These are phyloP conservation scores for Teunomyces tritomae DNA, from an alignment of 805 yeast genomes.

Conservation along the genomic window DNA sequence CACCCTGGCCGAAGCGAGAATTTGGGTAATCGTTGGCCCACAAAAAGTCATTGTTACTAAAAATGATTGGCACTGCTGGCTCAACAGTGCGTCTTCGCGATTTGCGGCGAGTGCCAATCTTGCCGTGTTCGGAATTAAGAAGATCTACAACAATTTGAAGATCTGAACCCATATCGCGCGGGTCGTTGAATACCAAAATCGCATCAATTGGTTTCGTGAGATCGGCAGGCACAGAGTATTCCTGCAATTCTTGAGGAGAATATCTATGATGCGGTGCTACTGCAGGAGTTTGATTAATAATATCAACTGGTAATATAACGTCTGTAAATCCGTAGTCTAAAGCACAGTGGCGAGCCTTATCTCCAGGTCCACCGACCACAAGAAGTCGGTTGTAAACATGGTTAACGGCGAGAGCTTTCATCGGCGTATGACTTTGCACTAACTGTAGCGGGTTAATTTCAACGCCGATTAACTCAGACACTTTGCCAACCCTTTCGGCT, in stretches of 20 bases:
- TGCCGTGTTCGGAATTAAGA: constrained; percentile 60
- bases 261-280: constrained; percentile 70
- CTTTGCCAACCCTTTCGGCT: constrained; percentile 49
- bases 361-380: constrained; percentile 80
- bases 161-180: constrained; percentile 86
- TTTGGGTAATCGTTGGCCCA: constrained; percentile 83
- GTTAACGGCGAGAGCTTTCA: constrained; percentile 53
- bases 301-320: constrained; percentile 72
- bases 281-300: constrained; percentile 53
- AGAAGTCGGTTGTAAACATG: constrained; percentile 56
- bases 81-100: constrained; percentile 15
- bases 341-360: constrained; percentile 71
- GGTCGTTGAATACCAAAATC: constrained; percentile 80
- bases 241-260: constrained; percentile 41
- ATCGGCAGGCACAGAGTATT: constrained; percentile 38
- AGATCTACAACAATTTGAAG: constrained; percentile 73
- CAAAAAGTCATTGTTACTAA: constrained; percentile 77
- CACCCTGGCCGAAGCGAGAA: constrained; percentile 92
- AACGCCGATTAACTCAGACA: constrained; percentile 45
- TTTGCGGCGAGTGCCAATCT: constrained; percentile 57
- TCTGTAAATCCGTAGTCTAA: constrained; percentile 71
- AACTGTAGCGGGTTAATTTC: constrained; percentile 60
- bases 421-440: constrained; percentile 87
- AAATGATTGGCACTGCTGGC: constrained; percentile 70
- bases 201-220: constrained; percentile 58